Base-by-base conservation (phyloP, 495 filamentous ascomycete species). In the Lasiosphaeria hispida region DNA sequence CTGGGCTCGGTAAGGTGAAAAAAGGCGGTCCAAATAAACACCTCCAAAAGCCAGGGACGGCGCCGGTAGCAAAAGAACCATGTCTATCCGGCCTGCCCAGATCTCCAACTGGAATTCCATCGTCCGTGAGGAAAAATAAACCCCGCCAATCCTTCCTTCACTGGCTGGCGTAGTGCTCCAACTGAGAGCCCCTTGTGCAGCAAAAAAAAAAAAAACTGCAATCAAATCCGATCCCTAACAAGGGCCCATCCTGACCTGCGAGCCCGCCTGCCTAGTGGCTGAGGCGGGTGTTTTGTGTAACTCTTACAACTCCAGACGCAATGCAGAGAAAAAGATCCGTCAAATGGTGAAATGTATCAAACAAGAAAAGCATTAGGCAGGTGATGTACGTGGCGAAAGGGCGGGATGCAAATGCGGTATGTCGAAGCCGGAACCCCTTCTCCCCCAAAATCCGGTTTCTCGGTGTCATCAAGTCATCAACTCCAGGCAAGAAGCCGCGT, bases 291-390 rank as follows among this genome's bases (percentile, higher is more conserved):
- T 69, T 69, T 68, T 70, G 55, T 70, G 57, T 70, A 70, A 61
- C 61, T 59, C 67, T 43, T 58, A 57, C 55, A 66, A 72, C 69
- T 64, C 69, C 69, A 23, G 61, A 61, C 69, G 69, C 69, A 61
- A 72, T 72, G 69, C 69, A 70, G 11, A 60, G 13, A 40, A 47
- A 19, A 59, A 62, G 60, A 37, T 15, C 45, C 54, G 55, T 48
- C 39, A 62, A 19, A 61, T 52, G 47, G 40, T 44, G 45, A 43
- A 56, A 57, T 40, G 48, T 47, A 55, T 51, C 52, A 57, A 60
- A 58, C 55, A 61, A 50, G 37, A 48, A 61, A 48, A 58, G 42
- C 15, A 61, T 58, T 48, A 65, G 35, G 23, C 43, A 45, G 37
- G 14, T 40, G 30, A 39, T 36, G 33, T 50, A 48, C 34, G 17